Evolutionary conservation across 495 filamentous ascomycete genomes (phyloP).

Genomic region (Aspergillus saccharolyticus): DNA sequence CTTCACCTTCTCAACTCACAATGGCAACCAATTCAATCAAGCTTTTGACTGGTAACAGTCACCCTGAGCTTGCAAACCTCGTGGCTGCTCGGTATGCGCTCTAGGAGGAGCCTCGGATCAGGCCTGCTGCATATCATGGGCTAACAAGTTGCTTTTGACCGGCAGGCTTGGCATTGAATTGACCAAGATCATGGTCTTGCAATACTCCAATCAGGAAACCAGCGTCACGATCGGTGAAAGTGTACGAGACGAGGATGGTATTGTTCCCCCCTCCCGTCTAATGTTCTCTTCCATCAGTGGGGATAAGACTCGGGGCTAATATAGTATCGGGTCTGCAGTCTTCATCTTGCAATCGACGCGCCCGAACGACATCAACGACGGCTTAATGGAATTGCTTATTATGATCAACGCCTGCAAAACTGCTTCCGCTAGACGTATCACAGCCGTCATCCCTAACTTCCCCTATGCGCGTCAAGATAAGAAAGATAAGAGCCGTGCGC

Average conservation of each 20-base stretch:
- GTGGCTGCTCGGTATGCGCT: conserved; percentile 79
- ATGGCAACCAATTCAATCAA: conserved; percentile 92
- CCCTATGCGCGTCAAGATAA: conserved; percentile 99
- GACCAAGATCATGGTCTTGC: conserved; percentile 86
- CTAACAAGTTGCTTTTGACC: conserved; percentile 12
- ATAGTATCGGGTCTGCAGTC: conserved; percentile 45
- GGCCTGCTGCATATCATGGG: background rate
- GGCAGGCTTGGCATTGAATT: conserved; percentile 84
- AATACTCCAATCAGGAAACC: conserved; percentile 97
- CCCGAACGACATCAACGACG: conserved; percentile 97
- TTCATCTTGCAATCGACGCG: conserved; percentile 96
- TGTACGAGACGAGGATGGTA: conserved; percentile 93
- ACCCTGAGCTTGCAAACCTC: conserved; percentile 81
- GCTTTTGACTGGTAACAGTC: conserved; percentile 90
- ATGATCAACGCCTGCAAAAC: conserved; percentile 99
- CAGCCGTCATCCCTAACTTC: conserved; percentile 91
- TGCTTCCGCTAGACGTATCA: conserved; percentile 89
- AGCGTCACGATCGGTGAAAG: conserved; percentile 96
- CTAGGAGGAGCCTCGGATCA: background rate
- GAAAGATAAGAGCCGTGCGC: conserved; percentile 93
- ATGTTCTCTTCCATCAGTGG: conserved; percentile 9
- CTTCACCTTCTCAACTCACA: conserved; percentile 18
- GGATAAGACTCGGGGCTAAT: conserved; percentile 6
- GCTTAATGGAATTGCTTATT: conserved; percentile 96
- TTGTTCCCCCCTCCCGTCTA: conserved; percentile 8